Base-by-base conservation (phyloP, 441 rosid species). In the Pelargonium exstipulatum region DNA sequence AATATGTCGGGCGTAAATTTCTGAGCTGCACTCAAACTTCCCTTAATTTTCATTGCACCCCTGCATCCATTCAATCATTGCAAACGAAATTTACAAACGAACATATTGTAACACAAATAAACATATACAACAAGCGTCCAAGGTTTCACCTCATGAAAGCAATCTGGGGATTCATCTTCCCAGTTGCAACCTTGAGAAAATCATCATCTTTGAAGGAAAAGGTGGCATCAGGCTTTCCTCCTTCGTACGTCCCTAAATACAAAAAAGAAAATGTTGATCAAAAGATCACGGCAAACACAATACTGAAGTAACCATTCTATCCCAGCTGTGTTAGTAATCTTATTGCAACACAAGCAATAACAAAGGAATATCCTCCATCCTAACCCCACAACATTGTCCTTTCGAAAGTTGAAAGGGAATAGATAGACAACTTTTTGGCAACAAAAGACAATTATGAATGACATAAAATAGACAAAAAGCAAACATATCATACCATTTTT, bases 41-140 rank as follows among this genome's bases (percentile, higher is more conserved):
- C 97, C 81, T 87, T 95, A 64, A 95, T 82, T 91, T 94, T 94
- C 94, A 94, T 81, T 0, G 87, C 86, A 42, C 99, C 99, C 87
- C 97, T 94, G 84, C 76, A 77, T 72, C 53, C 78, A 77, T 64
- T 77, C 51, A 64, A 70, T 29, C 14, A n/a, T 32, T 16, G 4
- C 3, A 69, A 35, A 64, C 32, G 37, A 37, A 37, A 45, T 29
- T 0, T 14, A n/a, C 57, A 24, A 29, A 10, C 6, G 40, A 37
- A 32, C 0, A 17, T 42, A 71, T 0, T n/a, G 43, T 61, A 17
- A 1, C 46, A 20, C 43, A 17, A 3, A n/a, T 5, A 17, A 0
- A 1, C 32, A 13, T 17, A 61, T 5, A 3, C 1, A 24, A 46
- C 18, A 35, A 46, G 65, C 17, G 57, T 51, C 13, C 6, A 42